Conservation (phyloP, 495 filamentous ascomycete species). For the Oleoguttula mirabilis region DNA sequence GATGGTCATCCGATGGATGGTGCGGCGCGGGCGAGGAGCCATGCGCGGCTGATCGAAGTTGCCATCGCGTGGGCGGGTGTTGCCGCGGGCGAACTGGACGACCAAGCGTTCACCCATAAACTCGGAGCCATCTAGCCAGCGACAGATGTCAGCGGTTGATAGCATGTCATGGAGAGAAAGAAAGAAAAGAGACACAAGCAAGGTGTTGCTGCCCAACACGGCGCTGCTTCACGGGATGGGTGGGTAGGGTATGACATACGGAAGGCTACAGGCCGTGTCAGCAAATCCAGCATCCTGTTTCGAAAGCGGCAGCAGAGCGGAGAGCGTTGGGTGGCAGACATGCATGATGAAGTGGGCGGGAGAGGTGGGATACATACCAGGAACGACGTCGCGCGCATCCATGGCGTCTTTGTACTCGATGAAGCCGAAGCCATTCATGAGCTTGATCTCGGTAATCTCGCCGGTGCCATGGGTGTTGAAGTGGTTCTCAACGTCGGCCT, state of each 20-base stretch:
- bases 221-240: neutral
- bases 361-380: conserved; percentile 50
- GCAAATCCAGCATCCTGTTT: conserved; percentile 11
- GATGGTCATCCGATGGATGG: conserved; percentile 90
- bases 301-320: neutral
- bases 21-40: conserved; percentile 84
- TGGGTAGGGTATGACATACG: conserved; percentile 37
- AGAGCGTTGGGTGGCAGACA: neutral
- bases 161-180: conserved; percentile 8
- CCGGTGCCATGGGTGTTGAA: conserved; percentile 91
- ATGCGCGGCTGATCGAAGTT: conserved; percentile 62
- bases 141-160: conserved; percentile 28
- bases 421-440: conserved; percentile 99
- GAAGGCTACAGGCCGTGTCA: conserved; percentile 27
- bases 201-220: conserved; percentile 6
- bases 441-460: conserved; percentile 96
- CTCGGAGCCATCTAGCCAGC: conserved; percentile 71
- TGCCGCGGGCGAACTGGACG: conserved; percentile 93
- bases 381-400: conserved; percentile 94
- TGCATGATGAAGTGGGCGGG: too few species aligned
- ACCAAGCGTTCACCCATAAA: conserved; percentile 96
- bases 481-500: conserved; percentile 90
- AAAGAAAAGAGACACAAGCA: neutral
- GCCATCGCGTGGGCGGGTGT: conserved; percentile 65
- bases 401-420: conserved; percentile 97